phyloP scores from a whole-genome alignment of 1,139 yeast species.

The Scheffersomyces cryptocercus region DNA sequence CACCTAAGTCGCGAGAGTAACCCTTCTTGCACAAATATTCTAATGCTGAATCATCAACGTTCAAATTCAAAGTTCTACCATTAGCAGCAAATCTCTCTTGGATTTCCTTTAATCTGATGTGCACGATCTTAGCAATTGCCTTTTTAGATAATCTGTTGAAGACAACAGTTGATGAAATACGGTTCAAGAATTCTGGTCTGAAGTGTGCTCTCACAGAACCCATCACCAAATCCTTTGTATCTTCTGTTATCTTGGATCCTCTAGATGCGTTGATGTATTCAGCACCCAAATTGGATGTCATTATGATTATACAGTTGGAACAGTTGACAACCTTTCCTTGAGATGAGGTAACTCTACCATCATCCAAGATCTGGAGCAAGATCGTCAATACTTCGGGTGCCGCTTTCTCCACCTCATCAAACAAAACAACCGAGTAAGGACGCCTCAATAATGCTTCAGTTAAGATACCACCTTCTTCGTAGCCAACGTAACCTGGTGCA shows the following conservation, averaged over 20 bases:
- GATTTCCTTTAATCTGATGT: constrained; percentile 78
- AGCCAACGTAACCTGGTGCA: constrained; percentile 98
- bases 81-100: constrained; percentile 81
- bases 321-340: constrained; percentile 93
- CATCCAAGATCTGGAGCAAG: constrained; percentile 88
- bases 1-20: constrained; percentile 92
- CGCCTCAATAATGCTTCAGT: constrained; percentile 89
- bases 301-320: constrained; percentile 86
- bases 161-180: constrained; percentile 88
- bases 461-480: constrained; percentile 95
- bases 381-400: constrained; percentile 97
- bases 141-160: constrained; percentile 90
- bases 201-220: constrained; percentile 83
- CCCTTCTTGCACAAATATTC: constrained; percentile 84
- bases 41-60: constrained; percentile 70
- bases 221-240: constrained; percentile 79
- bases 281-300: constrained; percentile 98
- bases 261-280: constrained; percentile 75
- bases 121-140: constrained; percentile 90
- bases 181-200: constrained; percentile 96
- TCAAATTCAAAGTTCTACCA: constrained; percentile 73
- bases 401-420: constrained; percentile 99
- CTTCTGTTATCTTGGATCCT: constrained; percentile 62
- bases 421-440: constrained; percentile 91
- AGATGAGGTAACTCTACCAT: constrained; percentile 93